Base-by-base conservation (phyloP, 1,139 yeast species). In the Pichia sp. region DNA sequence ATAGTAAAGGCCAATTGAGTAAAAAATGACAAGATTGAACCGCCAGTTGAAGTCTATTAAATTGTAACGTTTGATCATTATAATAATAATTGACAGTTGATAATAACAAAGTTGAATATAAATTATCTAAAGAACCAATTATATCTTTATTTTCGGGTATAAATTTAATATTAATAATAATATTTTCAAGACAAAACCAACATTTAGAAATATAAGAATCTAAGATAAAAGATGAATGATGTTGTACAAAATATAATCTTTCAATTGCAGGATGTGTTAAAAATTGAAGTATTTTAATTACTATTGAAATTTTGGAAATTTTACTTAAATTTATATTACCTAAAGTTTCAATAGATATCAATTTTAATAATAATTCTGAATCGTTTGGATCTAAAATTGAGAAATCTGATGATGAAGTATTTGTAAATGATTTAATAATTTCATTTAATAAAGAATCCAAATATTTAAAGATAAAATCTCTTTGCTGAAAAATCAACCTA, bases 121-220 rank as follows among this genome's bases (percentile, higher is more conserved):
- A 36, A 18, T 56, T 57, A 45, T 64, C 67, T 26, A 61, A 51
- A 5, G 45, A 9, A 7, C 43, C 43, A 5, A 46, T 37, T 4
- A 43, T 40, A 2, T 49, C 34, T 3, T 41, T 28, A 11, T 48
- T 49, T 25, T 56, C 56, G 9, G 51, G 38, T 7, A 46, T 44
- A 11, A 63, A 53, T 28, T 56, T 55, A 10, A 59, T 52, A 47
- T 62, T 62, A 11, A 60, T 51, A 1, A 58, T 59, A 3, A 57
- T 52, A 37, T 62, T 61, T 34, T 60, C 61, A 39, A 64, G 43
- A 41, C 66, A 63, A 45, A 63, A 61, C 66, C 66, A 64, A 3
- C 56, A 47, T 43, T 63, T 54, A n/a, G 56, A 53, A 1, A 63
- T 54, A 11, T 55, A 49, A 30, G 58, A 58, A 35, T 64, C 64